Base-by-base conservation (phyloP, 495 filamentous ascomycete genomes). In the Pseudevernia furfuracea region DNA sequence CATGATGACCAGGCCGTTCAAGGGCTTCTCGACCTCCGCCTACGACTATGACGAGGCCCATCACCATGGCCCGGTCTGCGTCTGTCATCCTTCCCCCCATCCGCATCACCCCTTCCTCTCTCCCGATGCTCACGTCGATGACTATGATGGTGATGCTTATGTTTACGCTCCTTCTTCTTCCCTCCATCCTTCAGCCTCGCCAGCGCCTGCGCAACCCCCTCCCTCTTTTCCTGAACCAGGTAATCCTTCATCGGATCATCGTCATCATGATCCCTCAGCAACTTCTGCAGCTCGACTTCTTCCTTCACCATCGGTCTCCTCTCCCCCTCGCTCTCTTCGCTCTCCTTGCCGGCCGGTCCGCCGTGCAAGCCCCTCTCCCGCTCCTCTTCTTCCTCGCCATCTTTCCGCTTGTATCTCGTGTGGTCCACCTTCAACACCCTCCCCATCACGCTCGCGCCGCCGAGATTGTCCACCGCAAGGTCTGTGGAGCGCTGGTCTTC, bases 221-320 rank as follows among this genome's bases (percentile, higher is more conserved):
- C 89, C 71, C 87, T 89, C 82, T 96, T 96, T 77, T 94, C 88
- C 53, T 91, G 79, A 32, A 97, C 82, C 58, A 96, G 74, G 71
- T 89, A 95, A 59, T 85, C 84, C 76, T 96, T 97, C 94, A 97
- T 97, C 3, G 94, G 93, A 76, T 98, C 93, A 69, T 97, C 94
- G 30, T 97, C 92, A 67, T 97, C 93, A 67, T 95, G 88, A 25
- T 91, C 85, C 64, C 80, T 75, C 23, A 94, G 85, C 69, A 97
- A 71, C 60, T 85, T 83, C 62, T 82, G 84, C 53, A 97, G 72
- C 72, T 97, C 93, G 53, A 75, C 78, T 75, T 97, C 93, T 68
- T 89, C 87, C 67, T 80, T 84, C 23, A 88, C 68, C 70, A 86
- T 63, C 21, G 80, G 77, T 65, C 74, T 78, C 69, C 62, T 75